These are phyloP conservation scores for Globisporangium paddicum DNA, from an alignment of 352 stramenopile species.

Conservation along the genomic window DNA sequence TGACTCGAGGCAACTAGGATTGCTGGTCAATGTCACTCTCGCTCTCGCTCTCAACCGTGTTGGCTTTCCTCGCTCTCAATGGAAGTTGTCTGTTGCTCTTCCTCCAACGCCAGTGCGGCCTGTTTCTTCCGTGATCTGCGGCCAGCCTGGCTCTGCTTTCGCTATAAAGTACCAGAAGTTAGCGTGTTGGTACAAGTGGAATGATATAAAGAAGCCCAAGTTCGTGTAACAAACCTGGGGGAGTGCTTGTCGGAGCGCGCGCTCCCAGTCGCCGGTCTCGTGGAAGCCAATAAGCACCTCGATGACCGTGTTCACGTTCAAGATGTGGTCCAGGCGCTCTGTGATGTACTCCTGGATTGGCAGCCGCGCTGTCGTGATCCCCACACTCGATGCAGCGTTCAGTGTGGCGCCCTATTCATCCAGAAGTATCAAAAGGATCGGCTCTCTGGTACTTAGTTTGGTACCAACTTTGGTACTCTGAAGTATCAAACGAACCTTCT, in stretches of 20 bases:
- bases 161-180: conserved; percentile 12
- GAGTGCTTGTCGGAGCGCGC: conserved; percentile 37
- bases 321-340: conserved; percentile 66
- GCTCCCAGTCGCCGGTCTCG: conserved; percentile 41
- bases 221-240: conserved; percentile 45
- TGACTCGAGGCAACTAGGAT: too few relatives aligned
- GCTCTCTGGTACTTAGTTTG: not conserved
- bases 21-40: too few relatives aligned
- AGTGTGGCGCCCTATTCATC: conserved; percentile 44
- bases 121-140: conserved; percentile 27
- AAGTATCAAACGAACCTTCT: conserved; percentile 57
- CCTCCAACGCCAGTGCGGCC: not conserved
- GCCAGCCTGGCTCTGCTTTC: conserved; percentile 36
- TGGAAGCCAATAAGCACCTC: conserved; percentile 63
- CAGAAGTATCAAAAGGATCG: not conserved
- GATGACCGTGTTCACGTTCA: conserved; percentile 79
- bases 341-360: conserved; percentile 72
- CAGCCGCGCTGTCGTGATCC: conserved; percentile 51
- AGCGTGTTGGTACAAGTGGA: not conserved
- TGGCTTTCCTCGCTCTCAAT: too few relatives aligned
- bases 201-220: too few relatives aligned
- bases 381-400: conserved; percentile 35
- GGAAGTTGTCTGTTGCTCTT: not conserved
- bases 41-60: not conserved
- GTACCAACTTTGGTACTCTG: not conserved